Percentiles rank a stretch among this genome's conserved stretches.
These are phyloP conservation scores for baker's yeast (Saccharomyces cerevisiae) DNA, from an alignment of 805 yeast species.

Conservation along the genomic window DNA sequence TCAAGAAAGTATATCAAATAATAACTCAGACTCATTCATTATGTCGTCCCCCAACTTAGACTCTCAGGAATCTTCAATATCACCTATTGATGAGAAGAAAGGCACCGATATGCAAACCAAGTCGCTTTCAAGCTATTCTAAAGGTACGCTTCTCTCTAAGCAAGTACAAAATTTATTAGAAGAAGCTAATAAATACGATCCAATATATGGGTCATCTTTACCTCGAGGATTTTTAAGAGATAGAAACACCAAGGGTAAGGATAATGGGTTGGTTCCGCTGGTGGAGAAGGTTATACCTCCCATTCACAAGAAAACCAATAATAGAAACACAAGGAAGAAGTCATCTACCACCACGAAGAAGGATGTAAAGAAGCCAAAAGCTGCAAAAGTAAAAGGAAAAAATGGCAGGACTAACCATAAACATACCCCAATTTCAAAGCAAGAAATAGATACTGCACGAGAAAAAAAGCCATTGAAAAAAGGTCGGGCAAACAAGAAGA, in stretches of 20 bases:
- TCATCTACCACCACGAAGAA: neutral
- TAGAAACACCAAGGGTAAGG: neutral
- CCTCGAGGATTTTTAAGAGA: slow-evolving; percentile 21
- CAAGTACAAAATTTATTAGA: slow-evolving; percentile 16
- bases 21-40: neutral
- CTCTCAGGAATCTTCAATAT: neutral
- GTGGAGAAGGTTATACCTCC: neutral
- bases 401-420: neutral
- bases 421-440: neutral
- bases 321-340: neutral
- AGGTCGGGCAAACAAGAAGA: neutral
- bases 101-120: neutral
- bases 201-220: slow-evolving; percentile 19
- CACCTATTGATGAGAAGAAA: neutral
- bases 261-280: neutral
- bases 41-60: neutral
- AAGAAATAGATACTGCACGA: neutral
- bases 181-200: slow-evolving; percentile 23
- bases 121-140: neutral
- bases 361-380: neutral
- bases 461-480: neutral
- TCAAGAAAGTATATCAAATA: neutral
- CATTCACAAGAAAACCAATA: neutral
- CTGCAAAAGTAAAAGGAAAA: neutral
- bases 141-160: neutral